Evolutionary conservation across 257 asterid species (phyloP).

Genomic region (Forsythia viridissima): DNA sequence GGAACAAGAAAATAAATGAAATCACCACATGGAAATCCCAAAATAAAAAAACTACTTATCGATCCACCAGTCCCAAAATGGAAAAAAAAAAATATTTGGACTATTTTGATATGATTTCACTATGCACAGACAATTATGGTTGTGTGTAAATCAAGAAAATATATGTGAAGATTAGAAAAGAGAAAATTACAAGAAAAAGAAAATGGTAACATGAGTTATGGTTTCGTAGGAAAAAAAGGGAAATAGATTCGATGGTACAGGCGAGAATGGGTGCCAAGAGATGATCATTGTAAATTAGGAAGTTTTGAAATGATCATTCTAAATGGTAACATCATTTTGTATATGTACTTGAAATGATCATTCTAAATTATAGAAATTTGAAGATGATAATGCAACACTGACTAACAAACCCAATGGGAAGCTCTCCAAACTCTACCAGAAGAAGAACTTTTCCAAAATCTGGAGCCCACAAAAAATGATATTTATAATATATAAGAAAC

Average conservation of each 20-base stretch:
- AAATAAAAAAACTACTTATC: slow-evolving; percentile 36
- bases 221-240: slow-evolving; percentile 24
- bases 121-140: slow-evolving; percentile 11
- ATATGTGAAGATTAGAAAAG: neutral
- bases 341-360: neutral
- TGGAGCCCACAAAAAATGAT: slow-evolving; percentile 19
- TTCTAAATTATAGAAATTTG: too few species aligned
- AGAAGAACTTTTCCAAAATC: slow-evolving; percentile 58
- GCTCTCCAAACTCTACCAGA: slow-evolving; percentile 42
- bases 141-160: neutral
- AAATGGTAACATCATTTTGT: too few species aligned
- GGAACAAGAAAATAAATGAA: slow-evolving; percentile 31
- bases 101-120: slow-evolving; percentile 26
- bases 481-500: neutral
- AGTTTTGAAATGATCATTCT: too few species aligned
- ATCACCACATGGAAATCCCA: slow-evolving; percentile 30
- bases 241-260: slow-evolving; percentile 34
- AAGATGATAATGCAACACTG: slow-evolving; percentile 15
- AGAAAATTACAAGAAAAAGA: neutral
- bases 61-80: slow-evolving; percentile 50
- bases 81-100: slow-evolving; percentile 19
- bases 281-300: too few species aligned
- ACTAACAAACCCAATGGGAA: slow-evolving; percentile 64
- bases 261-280: slow-evolving; percentile 46
- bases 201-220: slow-evolving; percentile 11